These are phyloP conservation scores for Tylopilus sp. DNA, from an alignment of 1,284 basidiomycete species.

Conservation along the genomic window DNA sequence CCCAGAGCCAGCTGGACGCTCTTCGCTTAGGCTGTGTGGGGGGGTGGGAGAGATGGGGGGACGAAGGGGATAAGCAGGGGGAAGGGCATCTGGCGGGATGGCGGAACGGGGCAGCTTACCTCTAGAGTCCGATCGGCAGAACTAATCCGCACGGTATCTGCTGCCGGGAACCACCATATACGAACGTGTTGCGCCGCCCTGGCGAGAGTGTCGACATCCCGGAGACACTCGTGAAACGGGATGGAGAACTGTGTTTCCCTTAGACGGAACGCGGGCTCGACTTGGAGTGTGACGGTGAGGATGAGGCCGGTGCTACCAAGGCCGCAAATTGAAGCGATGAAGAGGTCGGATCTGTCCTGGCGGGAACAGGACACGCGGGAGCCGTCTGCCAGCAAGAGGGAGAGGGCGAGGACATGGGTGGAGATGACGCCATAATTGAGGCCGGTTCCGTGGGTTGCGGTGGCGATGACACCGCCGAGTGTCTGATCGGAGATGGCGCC, in stretches of 20 bases:
- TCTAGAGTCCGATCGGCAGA: slow-evolving; percentile 73
- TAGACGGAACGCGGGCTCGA: slow-evolving; percentile 82
- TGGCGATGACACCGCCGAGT: slow-evolving; percentile 90
- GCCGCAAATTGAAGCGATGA: slow-evolving; percentile 90
- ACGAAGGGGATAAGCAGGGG: slow-evolving; percentile 2
- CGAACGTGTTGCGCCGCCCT: slow-evolving; percentile 79
- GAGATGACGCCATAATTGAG: slow-evolving; percentile 80
- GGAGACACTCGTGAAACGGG: slow-evolving; percentile 61
- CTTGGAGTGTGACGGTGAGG: slow-evolving; percentile 71
- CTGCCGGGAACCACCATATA: slow-evolving; percentile 95
- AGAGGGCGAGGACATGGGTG: slow-evolving; percentile 73
- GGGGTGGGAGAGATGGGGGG: slow-evolving; percentile 5
- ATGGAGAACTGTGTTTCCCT: slow-evolving; percentile 72
- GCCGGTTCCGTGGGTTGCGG: slow-evolving; percentile 94
- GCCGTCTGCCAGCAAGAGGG: slow-evolving; percentile 73
- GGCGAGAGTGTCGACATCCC: slow-evolving; percentile 55
- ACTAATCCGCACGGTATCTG: slow-evolving; percentile 70
- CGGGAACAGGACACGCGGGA: slow-evolving; percentile 67
- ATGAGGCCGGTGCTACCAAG: slow-evolving; percentile 93
- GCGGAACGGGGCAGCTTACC: slow-evolving; percentile 44
- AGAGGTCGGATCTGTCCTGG: slow-evolving; percentile 68
- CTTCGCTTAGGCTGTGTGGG: slow-evolving; percentile 45
- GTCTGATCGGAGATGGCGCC: slow-evolving; percentile 98
- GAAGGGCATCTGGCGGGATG: slow-evolving; percentile 11
- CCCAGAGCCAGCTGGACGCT: slow-evolving; percentile 62